Evolutionary conservation across 371 early-diverging fungal genomes (phyloP), one percentile per base, ranked within the genome.

Genomic region (Mucor velutinosus): DNA sequence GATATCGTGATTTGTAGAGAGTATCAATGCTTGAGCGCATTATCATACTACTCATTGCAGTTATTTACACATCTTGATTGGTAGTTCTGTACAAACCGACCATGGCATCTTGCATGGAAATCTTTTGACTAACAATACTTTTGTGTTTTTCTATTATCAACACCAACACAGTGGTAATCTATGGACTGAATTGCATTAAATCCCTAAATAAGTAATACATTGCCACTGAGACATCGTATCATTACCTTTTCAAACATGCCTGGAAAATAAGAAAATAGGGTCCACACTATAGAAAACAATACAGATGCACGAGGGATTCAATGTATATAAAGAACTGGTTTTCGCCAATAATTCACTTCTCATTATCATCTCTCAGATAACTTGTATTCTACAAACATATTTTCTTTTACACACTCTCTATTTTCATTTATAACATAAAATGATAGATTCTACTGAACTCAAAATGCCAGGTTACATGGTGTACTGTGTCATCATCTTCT

Each of bases 391-490:
- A 51, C 23, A 51, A 21, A 25, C 51, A 25, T 10, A 37, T 14
- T 37, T 6, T 37, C 37, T 37, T 14, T 14, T 37, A 14, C 14
- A 14, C 51, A n/a, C n/a, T n/a, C n/a, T n/a, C n/a, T n/a, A n/a
- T n/a, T n/a, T n/a, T 57, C 35, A 17, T 8, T 29, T 59, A 15
- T 43, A 49, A 47, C 5, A 7, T 47, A 32, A 5, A 43, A 77
- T 77, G 78, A 14, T 37, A 14, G 79, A 82, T 59, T 80, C 80
- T 10, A 49, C 71, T 45, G 67, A 78, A 49, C 33, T 78, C 4
- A 67, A 63, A 29, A 64, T 68, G 12, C 81, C 79, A 1, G 45
- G 35, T 4, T 73, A 74, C 53, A 80, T 82, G 79, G 60, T 83
- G 11, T 78, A 71, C 32, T 77, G 76, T 62, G 79, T 71, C 17